These are phyloP conservation scores for Boletus fagicola DNA, from an alignment of 768 basidiomycete species.

Conservation along the genomic window DNA sequence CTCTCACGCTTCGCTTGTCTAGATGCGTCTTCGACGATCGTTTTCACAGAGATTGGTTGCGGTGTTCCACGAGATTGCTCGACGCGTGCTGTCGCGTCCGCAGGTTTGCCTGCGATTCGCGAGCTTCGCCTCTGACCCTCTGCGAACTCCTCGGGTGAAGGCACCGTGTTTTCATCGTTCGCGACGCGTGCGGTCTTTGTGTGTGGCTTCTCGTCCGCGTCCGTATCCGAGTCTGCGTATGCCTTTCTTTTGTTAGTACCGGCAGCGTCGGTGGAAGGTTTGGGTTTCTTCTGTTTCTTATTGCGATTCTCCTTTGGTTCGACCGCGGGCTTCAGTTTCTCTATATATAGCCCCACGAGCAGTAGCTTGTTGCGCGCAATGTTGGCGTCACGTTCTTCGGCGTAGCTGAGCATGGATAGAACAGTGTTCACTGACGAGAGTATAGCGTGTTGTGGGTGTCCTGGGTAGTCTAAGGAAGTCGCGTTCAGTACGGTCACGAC, in stretches of 20 bases:
- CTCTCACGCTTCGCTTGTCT: constrained; percentile 36
- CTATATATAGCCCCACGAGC: constrained; percentile 42
- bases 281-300: constrained; percentile 8
- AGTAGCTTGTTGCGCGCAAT: constrained; percentile 45
- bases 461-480: not conserved
- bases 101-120: constrained; percentile 56
- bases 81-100: constrained; percentile 45
- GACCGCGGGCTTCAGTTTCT: constrained; percentile 38
- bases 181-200: constrained; percentile 17
- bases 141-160: not conserved
- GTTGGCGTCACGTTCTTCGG: constrained; percentile 34
- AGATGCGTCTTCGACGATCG: constrained; percentile 33
- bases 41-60: constrained; percentile 39
- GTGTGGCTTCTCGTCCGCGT: constrained; percentile 31
- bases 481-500: not conserved
- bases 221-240: constrained; percentile 25
- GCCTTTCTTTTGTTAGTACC: constrained; percentile 44
- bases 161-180: constrained; percentile 21
- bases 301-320: constrained; percentile 46
- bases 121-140: constrained; percentile 59
- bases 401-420: constrained; percentile 27
- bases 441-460: not conserved
- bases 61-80: constrained; percentile 36
- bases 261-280: not conserved
- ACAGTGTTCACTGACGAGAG: not conserved